A percentile compares a stretch with the other conserved stretches of the same genome.
Conservation (phyloP, 345 rosid species). For the Murraya paniculata region DNA sequence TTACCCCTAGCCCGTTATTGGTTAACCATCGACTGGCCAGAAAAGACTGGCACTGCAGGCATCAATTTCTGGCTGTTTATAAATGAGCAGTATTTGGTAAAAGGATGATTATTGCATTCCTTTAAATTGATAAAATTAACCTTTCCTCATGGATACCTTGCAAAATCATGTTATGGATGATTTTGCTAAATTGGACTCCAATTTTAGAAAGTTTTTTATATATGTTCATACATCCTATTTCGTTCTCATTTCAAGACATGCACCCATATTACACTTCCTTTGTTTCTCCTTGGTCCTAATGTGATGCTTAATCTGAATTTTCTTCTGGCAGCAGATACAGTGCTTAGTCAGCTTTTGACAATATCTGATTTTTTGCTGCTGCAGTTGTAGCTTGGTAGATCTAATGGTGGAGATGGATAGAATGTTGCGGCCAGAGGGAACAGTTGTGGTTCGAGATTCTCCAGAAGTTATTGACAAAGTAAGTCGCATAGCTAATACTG, state of each 20-base stretch:
- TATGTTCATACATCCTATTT: background rate
- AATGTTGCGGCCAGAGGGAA: conserved; percentile 85
- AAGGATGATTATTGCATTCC: background rate
- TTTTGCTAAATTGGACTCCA: background rate
- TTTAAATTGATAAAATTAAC: background rate
- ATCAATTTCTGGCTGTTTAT: background rate
- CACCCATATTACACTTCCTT: background rate
- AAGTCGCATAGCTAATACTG: conserved; percentile 58
- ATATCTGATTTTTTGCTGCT: conserved; percentile 7
- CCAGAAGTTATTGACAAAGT: conserved; percentile 84
- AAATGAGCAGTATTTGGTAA: background rate
- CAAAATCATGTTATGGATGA: background rate
- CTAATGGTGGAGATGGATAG: conserved; percentile 93
- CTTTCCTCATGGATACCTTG: background rate
- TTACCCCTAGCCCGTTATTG: background rate
- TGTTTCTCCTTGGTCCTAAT: background rate
- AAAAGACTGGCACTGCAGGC: background rate
- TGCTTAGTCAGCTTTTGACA: background rate
- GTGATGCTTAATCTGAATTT: background rate
- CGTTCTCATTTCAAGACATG: background rate
- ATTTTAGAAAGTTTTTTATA: background rate
- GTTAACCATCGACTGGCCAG: background rate
- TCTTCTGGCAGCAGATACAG: background rate
- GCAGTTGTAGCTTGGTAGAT: conserved; percentile 89
- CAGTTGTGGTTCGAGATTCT: conserved; percentile 68